Evolutionary conservation across 1,284 basidiomycete genomes (phyloP).

Genomic region (Trametes pubescens): DNA sequence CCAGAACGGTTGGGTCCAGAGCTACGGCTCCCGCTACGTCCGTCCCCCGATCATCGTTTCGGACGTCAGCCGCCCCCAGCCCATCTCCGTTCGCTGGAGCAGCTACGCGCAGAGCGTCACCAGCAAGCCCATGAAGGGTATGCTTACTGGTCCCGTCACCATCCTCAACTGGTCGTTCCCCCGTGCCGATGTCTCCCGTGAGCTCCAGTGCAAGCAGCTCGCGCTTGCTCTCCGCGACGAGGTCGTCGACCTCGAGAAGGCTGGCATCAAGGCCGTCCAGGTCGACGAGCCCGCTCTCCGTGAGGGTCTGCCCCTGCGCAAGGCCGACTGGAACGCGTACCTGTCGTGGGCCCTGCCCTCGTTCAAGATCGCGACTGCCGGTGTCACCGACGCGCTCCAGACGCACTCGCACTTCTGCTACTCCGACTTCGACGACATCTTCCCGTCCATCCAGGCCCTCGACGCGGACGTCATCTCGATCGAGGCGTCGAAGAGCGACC

Average conservation of each 20-base stretch:
- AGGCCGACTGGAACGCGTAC: slow-evolving; percentile 94
- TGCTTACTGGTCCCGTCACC: slow-evolving; percentile 96
- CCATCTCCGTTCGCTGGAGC: slow-evolving; percentile 99
- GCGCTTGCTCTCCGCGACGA: slow-evolving; percentile 99
- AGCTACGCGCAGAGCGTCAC: slow-evolving; percentile 97
- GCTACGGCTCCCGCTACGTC: slow-evolving; percentile 97
- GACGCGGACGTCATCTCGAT: slow-evolving; percentile 99
- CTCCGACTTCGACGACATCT: slow-evolving; percentile 97
- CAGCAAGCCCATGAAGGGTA: slow-evolving; percentile 98
- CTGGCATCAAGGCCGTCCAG: slow-evolving; percentile 97
- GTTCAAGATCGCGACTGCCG: slow-evolving; percentile 95
- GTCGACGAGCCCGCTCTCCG: slow-evolving; percentile 99
- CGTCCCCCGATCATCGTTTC: slow-evolving; percentile 99
- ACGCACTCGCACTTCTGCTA: slow-evolving; percentile 99
- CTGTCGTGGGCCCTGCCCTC: slow-evolving; percentile 98
- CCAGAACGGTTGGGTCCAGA: slow-evolving; percentile 99
- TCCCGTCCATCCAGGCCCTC: slow-evolving; percentile 96
- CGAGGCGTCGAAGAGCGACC: slow-evolving; percentile 97
- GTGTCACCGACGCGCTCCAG: slow-evolving; percentile 91
- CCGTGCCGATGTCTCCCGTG: slow-evolving; percentile 96
- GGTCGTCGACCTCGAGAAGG: slow-evolving; percentile 97
- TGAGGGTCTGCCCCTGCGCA: slow-evolving; percentile 97
- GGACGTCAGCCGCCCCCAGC: slow-evolving; percentile 92
- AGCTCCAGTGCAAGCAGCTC: slow-evolving; percentile 98
- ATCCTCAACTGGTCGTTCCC: slow-evolving; percentile 99